These are phyloP conservation scores for Hemisphaericaspora subhashii DNA, from an alignment of 1,139 yeast genomes.

Conservation along the genomic window DNA sequence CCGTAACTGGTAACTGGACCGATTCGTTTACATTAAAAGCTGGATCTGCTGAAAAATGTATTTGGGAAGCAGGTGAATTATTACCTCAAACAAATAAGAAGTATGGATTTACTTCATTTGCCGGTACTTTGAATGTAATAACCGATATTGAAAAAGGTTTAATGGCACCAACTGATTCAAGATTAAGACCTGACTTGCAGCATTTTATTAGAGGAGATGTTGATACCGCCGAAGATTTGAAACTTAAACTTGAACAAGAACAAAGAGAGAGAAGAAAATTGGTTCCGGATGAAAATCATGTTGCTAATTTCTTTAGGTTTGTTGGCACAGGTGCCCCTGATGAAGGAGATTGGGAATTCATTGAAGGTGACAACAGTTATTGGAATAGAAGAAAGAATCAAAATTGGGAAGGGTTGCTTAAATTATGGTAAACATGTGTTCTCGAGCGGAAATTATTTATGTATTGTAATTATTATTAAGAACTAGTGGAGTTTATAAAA, in stretches of 20 bases:
- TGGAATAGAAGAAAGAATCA: constrained; percentile 71
- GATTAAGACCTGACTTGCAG: constrained; percentile 83
- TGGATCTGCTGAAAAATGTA: constrained; percentile 38
- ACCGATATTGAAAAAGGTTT: constrained; percentile 63
- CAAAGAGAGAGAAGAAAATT: constrained; percentile 78
- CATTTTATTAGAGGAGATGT: constrained; percentile 69
- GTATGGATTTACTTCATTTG: constrained; percentile 83
- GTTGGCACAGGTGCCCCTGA: constrained; percentile 40
- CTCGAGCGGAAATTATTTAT: too few relatives aligned
- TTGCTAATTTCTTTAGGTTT: constrained; percentile 65
- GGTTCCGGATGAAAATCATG: constrained; percentile 50
- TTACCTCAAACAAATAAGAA: constrained; percentile 60
- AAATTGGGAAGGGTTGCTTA: constrained; percentile 58
- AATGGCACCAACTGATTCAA: constrained; percentile 84
- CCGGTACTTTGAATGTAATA: constrained; percentile 78
- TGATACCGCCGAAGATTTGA: constrained; percentile 68
- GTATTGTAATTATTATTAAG: too few relatives aligned
- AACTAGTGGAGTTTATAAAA: too few relatives aligned
- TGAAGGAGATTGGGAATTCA: constrained; percentile 58
- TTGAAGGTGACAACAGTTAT: constrained; percentile 65
- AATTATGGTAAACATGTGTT: constrained; percentile 53
- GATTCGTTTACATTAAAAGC: constrained; percentile 50
- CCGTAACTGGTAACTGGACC: constrained; percentile 78
- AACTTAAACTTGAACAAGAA: constrained; percentile 68
- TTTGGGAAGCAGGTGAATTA: constrained; percentile 70